These are phyloP conservation scores for Pyronema omphalodes DNA, from an alignment of 495 filamentous ascomycete species.

Conservation along the genomic window DNA sequence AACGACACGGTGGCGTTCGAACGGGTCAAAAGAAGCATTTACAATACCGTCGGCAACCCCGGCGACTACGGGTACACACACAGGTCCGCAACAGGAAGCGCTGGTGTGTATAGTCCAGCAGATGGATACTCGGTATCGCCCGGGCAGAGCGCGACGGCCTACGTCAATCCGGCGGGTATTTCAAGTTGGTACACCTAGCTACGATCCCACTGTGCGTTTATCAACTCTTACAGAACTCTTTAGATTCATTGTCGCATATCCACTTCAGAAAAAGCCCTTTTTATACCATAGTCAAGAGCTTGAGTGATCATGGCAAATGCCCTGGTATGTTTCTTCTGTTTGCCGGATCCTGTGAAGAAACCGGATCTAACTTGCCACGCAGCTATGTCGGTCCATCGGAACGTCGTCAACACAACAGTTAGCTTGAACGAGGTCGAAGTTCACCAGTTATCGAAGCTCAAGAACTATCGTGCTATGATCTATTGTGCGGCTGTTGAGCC, in stretches of 20 bases:
- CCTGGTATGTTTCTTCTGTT: conserved; percentile 37
- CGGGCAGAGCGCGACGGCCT: not conserved
- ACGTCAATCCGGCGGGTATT: not conserved
- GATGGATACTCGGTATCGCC: not conserved
- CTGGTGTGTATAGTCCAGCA: not conserved
- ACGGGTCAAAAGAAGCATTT: conserved; percentile 15
- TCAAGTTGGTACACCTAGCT: not conserved
- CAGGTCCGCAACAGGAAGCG: not conserved
- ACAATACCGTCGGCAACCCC: conserved; percentile 22
- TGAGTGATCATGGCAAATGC: conserved; percentile 45
- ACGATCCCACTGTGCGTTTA: too few species aligned
- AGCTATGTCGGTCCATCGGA: conserved; percentile 44
- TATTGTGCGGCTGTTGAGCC: conserved; percentile 50
- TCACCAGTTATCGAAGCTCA: conserved; percentile 29
- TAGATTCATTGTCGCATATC: conserved; percentile 12
- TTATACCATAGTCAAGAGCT: conserved; percentile 40
- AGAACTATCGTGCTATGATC: conserved; percentile 44
- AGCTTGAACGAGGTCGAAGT: conserved; percentile 27
- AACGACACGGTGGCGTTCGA: conserved; percentile 26
- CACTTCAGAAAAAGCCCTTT: conserved; percentile 66
- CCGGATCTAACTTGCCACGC: conserved; percentile 2
- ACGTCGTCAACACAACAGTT: conserved; percentile 36
- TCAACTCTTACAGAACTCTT: not conserved
- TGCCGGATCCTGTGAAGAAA: not conserved
- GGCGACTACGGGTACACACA: conserved; percentile 1